Evolutionary conservation across 2,329 filamentous ascomycete species (phyloP), one percentile per base, ranked within the genome.

Genomic region (Xylariaceae sp.): DNA sequence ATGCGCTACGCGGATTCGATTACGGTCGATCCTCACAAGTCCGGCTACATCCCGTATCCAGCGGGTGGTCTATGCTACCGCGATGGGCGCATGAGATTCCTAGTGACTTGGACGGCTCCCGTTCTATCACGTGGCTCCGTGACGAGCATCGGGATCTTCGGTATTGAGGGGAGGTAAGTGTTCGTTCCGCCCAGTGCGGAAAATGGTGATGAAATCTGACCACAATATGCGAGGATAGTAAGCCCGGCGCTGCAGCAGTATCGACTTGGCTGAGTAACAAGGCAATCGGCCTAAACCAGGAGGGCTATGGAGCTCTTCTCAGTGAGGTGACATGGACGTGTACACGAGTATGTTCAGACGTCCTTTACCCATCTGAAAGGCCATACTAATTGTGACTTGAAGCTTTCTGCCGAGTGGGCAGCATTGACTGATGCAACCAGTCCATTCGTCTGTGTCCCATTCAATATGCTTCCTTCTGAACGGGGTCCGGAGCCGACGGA

Each of bases 21-120:
- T 34, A 78, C 76, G 0, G 71, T 78, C 5, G 76, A 79, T 53
- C 75, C 75, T 0, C 73, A 78, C 55, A 78, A 77, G 53, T 68
- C 73, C 2, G 75, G 74, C 0, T 76, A 78, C 42, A 73, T 76
- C 30, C 73, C 72, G 0, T 77, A 78, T 52, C 75, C 75, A 0
- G 73, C 74, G 0, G 74, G 75, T 3, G 70, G 70, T 1, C 54
- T 77, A n/a, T 70, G 69, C 4, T 77, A 77, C 48, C 67, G 70
- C 0, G 75, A 77, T 45, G 74, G 68, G 0, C 61, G 74, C 0
- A 75, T 76, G 71, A 64, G 71, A 32, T 70, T 69, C 53, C 53
- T 76, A 3, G 69, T 77, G 0, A 76, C 75, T 0, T 77, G 75
- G 74, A 73, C 72, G 0, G 67, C 1, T 74, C 74, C 0, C 71